phyloP scores from a whole-genome alignment of 2,329 filamentous ascomycete genomes.

The Alternaria hordeiaustralica region DNA sequence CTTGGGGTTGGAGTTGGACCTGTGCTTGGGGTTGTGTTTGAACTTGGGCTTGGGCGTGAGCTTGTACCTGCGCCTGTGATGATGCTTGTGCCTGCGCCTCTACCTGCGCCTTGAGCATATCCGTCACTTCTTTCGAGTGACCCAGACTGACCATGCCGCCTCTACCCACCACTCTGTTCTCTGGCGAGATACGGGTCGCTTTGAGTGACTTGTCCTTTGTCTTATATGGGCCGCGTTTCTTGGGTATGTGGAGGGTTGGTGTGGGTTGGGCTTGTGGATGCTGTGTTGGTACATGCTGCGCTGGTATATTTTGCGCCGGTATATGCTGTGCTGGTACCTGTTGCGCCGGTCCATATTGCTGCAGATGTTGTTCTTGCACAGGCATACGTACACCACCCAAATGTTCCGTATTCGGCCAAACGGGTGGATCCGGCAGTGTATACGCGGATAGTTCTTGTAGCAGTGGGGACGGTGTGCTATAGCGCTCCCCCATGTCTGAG shows the following conservation, averaged over 20 bases:
- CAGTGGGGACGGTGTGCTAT: neutral
- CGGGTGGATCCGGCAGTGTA: neutral
- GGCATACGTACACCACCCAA: neutral
- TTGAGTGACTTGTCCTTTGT: neutral
- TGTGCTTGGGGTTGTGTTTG: neutral
- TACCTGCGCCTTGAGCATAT: neutral
- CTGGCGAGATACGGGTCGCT: neutral
- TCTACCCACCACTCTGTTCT: neutral
- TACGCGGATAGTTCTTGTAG: neutral
- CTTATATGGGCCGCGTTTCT: slow-evolving; percentile 1
- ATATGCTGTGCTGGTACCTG: no score
- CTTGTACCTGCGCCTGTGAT: neutral
- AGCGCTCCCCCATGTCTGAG: neutral
- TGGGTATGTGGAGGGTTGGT: neutral
- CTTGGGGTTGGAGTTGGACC: neutral
- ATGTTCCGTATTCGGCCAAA: neutral
- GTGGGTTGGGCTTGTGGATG: neutral
- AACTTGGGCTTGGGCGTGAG: no score
- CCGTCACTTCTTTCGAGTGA: neutral
- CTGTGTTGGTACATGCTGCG: no score
- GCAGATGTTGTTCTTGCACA: no score
- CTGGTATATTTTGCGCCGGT: no score
- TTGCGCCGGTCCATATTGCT: neutral
- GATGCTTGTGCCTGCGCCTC: neutral
- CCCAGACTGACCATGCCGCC: neutral